These are phyloP conservation scores for Vanilla planifolia DNA, from an alignment of 106 monocot genomes.

Conservation along the genomic window DNA sequence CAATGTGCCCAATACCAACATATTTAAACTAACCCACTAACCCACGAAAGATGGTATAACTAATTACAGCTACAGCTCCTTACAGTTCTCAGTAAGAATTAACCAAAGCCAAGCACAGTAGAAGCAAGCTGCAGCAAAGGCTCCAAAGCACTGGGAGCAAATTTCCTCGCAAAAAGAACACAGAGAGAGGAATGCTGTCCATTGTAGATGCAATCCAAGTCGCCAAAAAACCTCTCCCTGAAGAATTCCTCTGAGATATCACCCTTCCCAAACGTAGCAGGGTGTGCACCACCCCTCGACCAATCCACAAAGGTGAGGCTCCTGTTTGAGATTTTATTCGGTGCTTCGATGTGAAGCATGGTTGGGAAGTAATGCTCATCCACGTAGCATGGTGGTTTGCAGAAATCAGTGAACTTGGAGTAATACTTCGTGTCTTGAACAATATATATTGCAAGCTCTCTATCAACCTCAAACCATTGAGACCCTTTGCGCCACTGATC, in stretches of 20 bases:
- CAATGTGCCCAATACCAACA: too few relatives aligned
- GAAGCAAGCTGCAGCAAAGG: constrained; percentile 34
- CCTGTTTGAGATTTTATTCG: constrained; percentile 32
- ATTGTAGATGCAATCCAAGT: constrained; percentile 28
- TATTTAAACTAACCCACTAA: too few relatives aligned
- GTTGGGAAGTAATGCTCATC: constrained; percentile 83
- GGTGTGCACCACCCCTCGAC: constrained; percentile 61
- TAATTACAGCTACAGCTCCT: too few relatives aligned
- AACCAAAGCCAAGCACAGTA: constrained; percentile 17
- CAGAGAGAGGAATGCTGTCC: constrained; percentile 25
- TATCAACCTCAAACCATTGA: constrained; percentile 60
- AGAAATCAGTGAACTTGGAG: constrained; percentile 42
- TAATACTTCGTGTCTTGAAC: constrained; percentile 46
- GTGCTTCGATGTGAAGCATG: constrained; percentile 45
- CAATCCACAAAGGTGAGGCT: constrained; percentile 40
- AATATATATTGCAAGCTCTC: constrained; percentile 29
- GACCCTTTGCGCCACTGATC: constrained; percentile 65
- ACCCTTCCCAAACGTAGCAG: constrained; percentile 37
- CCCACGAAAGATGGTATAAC: too few relatives aligned
- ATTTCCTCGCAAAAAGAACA: constrained; percentile 56
- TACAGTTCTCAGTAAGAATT: too few relatives aligned
- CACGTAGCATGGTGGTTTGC: constrained; percentile 47
- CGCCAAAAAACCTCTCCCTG: constrained; percentile 21
- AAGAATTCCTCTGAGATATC: constrained; percentile 39
- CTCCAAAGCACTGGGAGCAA: constrained; percentile 45